These are phyloP conservation scores for Tylopilus vinaceipallidus DNA, from an alignment of 768 basidiomycete genomes.

Conservation along the genomic window DNA sequence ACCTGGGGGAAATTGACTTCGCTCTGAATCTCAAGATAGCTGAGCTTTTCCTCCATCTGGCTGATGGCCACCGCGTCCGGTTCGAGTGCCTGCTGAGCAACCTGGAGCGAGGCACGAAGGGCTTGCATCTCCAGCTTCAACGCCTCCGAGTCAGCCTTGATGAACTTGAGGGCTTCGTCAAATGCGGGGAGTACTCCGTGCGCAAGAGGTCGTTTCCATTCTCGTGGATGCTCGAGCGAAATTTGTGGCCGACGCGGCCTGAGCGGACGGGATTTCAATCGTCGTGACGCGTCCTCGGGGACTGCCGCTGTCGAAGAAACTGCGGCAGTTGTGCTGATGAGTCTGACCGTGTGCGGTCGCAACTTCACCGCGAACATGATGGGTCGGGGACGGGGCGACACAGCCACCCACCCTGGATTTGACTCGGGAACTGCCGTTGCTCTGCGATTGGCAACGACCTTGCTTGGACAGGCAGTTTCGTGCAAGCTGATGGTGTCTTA, in stretches of 20 bases:
- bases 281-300: slow-evolving; percentile 8
- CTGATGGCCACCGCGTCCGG: slow-evolving; percentile 40
- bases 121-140: slow-evolving; percentile 37
- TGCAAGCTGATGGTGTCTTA: too few species aligned
- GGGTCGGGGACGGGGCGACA: too few species aligned
- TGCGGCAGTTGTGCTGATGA: slow-evolving; percentile 6
- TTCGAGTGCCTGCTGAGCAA: slow-evolving; percentile 24
- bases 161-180: slow-evolving; percentile 76
- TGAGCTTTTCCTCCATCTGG: slow-evolving; percentile 45
- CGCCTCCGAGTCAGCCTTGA: slow-evolving; percentile 57
- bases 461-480: too few species aligned
- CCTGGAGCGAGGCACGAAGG: slow-evolving; percentile 18
- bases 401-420: too few species aligned
- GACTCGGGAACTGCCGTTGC: too few species aligned
- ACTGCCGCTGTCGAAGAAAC: slow-evolving; percentile 4
- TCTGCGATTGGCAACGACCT: too few species aligned
- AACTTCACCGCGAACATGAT: slow-evolving; percentile 20
- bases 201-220: slow-evolving; percentile 65
- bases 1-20: slow-evolving; percentile 82
- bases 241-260: slow-evolving; percentile 49
- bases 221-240: slow-evolving; percentile 47
- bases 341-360: slow-evolving; percentile 3
- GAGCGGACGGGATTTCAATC: slow-evolving; percentile 14
- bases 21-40: slow-evolving; percentile 74
- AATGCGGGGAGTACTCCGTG: slow-evolving; percentile 71